Percentiles rank a stretch among this genome's conserved stretches.
These are phyloP conservation scores for Monoraphidium neglectum DNA, from an alignment of 139 green algal species.

Conservation along the genomic window DNA sequence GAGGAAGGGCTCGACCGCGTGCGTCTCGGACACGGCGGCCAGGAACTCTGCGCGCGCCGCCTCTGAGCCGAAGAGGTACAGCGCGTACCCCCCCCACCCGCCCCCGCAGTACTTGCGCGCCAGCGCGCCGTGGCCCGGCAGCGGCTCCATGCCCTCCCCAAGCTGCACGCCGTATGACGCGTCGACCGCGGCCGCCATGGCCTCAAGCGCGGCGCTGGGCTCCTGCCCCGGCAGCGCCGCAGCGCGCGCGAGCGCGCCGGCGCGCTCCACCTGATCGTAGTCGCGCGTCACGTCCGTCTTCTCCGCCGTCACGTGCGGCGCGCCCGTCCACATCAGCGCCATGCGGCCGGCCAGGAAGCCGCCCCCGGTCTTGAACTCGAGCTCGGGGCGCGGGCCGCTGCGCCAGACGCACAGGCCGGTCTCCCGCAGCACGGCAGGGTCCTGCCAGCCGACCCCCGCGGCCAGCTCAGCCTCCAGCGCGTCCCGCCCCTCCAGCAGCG, in stretches of 20 bases:
- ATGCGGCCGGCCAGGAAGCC: constrained; percentile 28
- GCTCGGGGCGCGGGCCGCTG: constrained; percentile 18
- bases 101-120: constrained; percentile 34
- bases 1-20: not conserved
- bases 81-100: constrained; percentile 30
- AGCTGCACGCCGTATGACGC: constrained; percentile 22
- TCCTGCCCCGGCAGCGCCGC: constrained; percentile 19
- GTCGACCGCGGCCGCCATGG: constrained; percentile 14
- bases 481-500: constrained; percentile 34
- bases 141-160: constrained; percentile 21
- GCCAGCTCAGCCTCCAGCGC: constrained; percentile 33
- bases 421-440: constrained; percentile 30
- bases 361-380: constrained; percentile 35
- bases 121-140: constrained; percentile 19
- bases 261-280: constrained; percentile 14
- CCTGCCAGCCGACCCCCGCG: constrained; percentile 40
- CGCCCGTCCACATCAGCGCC: constrained; percentile 31
- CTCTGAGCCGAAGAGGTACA: constrained; percentile 24
- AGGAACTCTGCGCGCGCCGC: constrained; percentile 3
- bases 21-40: not conserved
- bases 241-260: constrained; percentile 5
- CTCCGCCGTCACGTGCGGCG: constrained; percentile 23
- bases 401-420: constrained; percentile 44
- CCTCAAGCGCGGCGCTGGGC: not conserved
- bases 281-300: constrained; percentile 26